phyloP scores from a whole-genome alignment of 192 early-diverging fungal genomes.

The Entomortierella lignicola region DNA sequence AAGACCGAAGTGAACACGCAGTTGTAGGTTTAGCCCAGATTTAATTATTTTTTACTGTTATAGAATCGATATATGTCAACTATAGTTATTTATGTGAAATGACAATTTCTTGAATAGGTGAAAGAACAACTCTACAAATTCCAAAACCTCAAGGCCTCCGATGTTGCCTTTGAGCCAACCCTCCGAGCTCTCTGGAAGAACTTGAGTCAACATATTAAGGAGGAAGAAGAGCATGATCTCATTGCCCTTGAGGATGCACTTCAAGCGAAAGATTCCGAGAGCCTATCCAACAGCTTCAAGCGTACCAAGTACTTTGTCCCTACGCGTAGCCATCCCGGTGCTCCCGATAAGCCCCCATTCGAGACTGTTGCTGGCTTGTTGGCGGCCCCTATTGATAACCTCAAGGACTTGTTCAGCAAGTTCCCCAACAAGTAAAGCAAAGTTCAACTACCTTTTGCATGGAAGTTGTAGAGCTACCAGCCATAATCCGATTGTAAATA shows the following conservation, averaged over 20 bases:
- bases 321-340: constrained; percentile 26
- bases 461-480: too few species aligned
- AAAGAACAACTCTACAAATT: constrained; percentile 56
- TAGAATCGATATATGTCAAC: too few species aligned
- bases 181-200: constrained; percentile 30
- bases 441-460: too few species aligned
- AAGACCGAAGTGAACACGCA: constrained; percentile 50
- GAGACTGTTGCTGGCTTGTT: constrained; percentile 28
- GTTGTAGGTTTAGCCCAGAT: too few species aligned
- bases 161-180: constrained; percentile 20
- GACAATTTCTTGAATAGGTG: constrained; percentile 22
- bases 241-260: constrained; percentile 23
- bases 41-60: too few species aligned
- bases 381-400: constrained; percentile 20
- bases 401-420: too few species aligned
- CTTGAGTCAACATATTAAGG: constrained; percentile 51
- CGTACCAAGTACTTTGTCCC: constrained; percentile 31
- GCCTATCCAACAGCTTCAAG: constrained; percentile 15
- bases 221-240: constrained; percentile 55
- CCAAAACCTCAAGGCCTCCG: constrained; percentile 35
- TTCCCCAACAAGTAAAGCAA: too few species aligned
- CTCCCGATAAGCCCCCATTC: constrained; percentile 34
- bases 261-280: neutral
- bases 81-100: too few species aligned
- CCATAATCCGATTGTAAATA: too few species aligned